Evolutionary conservation across 2,329 filamentous ascomycete genomes (phyloP), one percentile per base, ranked within the genome.

Genomic region (Corynespora cassiicola): DNA sequence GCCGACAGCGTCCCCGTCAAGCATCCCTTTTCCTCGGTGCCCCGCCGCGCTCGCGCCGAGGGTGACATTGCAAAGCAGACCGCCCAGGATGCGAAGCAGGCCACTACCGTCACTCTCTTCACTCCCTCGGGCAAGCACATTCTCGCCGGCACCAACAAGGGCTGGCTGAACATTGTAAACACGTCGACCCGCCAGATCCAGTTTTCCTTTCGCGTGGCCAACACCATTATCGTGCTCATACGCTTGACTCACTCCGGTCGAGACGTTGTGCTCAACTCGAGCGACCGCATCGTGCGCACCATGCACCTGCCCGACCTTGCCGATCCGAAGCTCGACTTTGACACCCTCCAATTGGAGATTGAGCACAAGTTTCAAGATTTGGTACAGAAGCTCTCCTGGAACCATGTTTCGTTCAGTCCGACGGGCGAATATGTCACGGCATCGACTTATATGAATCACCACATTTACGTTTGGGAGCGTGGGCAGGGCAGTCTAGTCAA

Each of bases 331-430:
- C 78, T 95, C 27, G 88, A 95, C 52, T 82, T 87, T 14, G 87
- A 95, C 56, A 92, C 87, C 18, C 86, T 99, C 58, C 86, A 92
- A 57, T 77, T 99, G 25, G 88, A 94, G 25, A 82, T 96, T 9
- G 92, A 99, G 69, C 94, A 99, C 73, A 97, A 96, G 64, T 99
- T 97, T 58, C 91, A 97, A 68, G 95, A 99, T 63, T 87, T 97
- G 4, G 94, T 99, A 33, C 97, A 99, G 63, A 84, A 88, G 28
- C 74, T 97, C 9, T 90, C 88, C 6, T 99, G 94, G 94, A 99
- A 97, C 61, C 90, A 96, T 61, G 91, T 96, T 42, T 90, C 91
- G 0, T 97, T 99, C 66, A 95, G 90, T 60, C 87, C 89, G 1
- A 94, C 88, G 0, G 91, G 90, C 35, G 94, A 99, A 69, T 97